Percentiles rank a stretch among this genome's conserved stretches.
phyloP scores from a whole-genome alignment of 2,329 filamentous ascomycete species.

The Penicillium sp. region DNA sequence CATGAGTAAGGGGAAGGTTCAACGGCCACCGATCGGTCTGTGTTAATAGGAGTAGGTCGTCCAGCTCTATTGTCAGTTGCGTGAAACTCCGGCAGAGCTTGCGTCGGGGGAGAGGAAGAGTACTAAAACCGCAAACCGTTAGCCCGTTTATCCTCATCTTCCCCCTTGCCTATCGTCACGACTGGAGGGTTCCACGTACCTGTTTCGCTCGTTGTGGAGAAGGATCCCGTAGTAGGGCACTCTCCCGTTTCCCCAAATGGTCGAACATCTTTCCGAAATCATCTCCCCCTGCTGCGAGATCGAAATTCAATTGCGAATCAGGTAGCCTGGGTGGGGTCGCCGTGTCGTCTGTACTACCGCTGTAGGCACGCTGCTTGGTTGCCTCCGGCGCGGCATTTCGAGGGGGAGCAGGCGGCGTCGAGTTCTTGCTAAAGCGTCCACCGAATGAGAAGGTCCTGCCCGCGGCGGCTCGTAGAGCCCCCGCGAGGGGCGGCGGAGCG shows the following conservation, averaged over 20 bases:
- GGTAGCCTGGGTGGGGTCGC: slow-evolving; percentile 56
- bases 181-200: slow-evolving; percentile 25
- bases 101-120: slow-evolving; percentile 28
- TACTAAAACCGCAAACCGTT: slow-evolving; percentile 27
- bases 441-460: slow-evolving; percentile 60
- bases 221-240: slow-evolving; percentile 30
- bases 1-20: slow-evolving; percentile 57
- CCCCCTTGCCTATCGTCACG: slow-evolving; percentile 11
- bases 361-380: slow-evolving; percentile 53
- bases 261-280: slow-evolving; percentile 59
- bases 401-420: slow-evolving; percentile 28
- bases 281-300: slow-evolving; percentile 43
- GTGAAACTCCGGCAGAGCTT: slow-evolving; percentile 22
- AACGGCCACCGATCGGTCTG: slow-evolving; percentile 48
- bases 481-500: slow-evolving; percentile 44
- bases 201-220: slow-evolving; percentile 24
- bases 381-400: slow-evolving; percentile 31
- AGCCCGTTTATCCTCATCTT: slow-evolving; percentile 16
- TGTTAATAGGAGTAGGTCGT: slow-evolving; percentile 49
- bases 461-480: slow-evolving; percentile 52
- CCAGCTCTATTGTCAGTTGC: slow-evolving; percentile 31
- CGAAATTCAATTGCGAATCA: slow-evolving; percentile 46
- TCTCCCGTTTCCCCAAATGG: slow-evolving; percentile 44
- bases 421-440: slow-evolving; percentile 43
- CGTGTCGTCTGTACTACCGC: slow-evolving; percentile 56